A percentile compares a stretch with the other conserved stretches of the same genome.
Evolutionary conservation across 2,329 filamentous ascomycete genomes (phyloP).

Genomic region (Cordyceps pruinosa): DNA sequence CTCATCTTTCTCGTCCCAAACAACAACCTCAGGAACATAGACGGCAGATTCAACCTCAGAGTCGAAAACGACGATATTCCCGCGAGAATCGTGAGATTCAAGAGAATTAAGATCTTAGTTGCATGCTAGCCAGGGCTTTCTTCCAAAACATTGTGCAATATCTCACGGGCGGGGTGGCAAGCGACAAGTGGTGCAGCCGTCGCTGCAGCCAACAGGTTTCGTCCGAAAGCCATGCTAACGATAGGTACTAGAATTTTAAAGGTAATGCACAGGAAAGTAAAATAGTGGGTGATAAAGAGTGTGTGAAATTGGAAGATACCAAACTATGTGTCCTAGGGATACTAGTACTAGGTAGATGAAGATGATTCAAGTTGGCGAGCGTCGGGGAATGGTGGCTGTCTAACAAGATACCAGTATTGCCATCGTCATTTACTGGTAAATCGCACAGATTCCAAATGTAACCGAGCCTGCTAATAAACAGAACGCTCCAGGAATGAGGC

Average conservation of each 20-base stretch:
- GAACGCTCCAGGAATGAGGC: slow-evolving; percentile 8
- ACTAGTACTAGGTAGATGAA: background rate
- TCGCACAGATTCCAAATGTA: background rate
- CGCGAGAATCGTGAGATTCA: slow-evolving; percentile 28
- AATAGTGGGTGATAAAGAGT: background rate
- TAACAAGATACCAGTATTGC: background rate
- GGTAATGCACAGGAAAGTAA: background rate
- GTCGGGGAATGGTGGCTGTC: background rate
- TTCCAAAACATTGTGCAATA: too few relatives aligned
- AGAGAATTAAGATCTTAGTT: background rate
- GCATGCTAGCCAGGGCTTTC: background rate
- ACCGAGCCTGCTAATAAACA: slow-evolving; percentile 5
- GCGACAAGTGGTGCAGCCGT: slow-evolving; percentile 18
- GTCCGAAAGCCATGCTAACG: slow-evolving; percentile 18
- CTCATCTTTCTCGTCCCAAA: slow-evolving; percentile 56
- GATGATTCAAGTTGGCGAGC: background rate
- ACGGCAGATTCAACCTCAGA: slow-evolving; percentile 32
- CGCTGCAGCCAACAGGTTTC: slow-evolving; percentile 20
- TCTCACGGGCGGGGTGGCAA: slow-evolving; percentile 21
- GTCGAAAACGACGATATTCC: slow-evolving; percentile 30
- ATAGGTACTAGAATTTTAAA: slow-evolving; percentile 6
- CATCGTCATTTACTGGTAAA: background rate
- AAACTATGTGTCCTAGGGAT: background rate
- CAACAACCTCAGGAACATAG: slow-evolving; percentile 41
- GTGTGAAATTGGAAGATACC: background rate